Conservation (phyloP, 805 yeast genomes). For the Candida dajiaensis region DNA sequence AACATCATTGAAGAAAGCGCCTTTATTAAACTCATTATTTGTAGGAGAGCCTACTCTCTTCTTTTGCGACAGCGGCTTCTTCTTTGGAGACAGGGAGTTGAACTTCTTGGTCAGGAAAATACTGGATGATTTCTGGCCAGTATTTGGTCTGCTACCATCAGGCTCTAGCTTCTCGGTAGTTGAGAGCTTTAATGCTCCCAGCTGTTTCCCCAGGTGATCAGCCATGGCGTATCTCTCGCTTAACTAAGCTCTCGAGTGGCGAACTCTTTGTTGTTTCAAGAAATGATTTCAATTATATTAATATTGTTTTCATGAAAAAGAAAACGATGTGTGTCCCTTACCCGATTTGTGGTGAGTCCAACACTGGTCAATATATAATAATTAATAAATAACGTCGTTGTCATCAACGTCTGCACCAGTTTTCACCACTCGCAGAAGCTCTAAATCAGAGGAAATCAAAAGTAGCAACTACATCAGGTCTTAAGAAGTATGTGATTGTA, state of each 20-base stretch:
- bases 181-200: background rate
- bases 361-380: no score
- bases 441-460: no score
- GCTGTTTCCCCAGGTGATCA: background rate
- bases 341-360: background rate
- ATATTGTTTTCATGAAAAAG: background rate
- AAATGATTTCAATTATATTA: no score
- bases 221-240: background rate
- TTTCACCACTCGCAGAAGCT: no score
- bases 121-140: slow-evolving; percentile 12
- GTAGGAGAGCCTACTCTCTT: background rate
- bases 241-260: background rate
- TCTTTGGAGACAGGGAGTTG: slow-evolving; percentile 11
- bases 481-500: background rate
- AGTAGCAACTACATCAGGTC: no score
- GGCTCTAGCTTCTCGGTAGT: slow-evolving; percentile 9
- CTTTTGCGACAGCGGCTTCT: slow-evolving; percentile 2
- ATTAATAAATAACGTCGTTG: no score
- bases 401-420: no score
- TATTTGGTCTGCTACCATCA: background rate
- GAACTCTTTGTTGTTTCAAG: no score
- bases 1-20: slow-evolving; percentile 13
- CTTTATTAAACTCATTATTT: slow-evolving; percentile 3
- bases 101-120: slow-evolving; percentile 19
- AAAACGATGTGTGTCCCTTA: background rate